Evolutionary conservation across 2,329 filamentous ascomycete species (phyloP).

Genomic region (Talaromyces sp.): DNA sequence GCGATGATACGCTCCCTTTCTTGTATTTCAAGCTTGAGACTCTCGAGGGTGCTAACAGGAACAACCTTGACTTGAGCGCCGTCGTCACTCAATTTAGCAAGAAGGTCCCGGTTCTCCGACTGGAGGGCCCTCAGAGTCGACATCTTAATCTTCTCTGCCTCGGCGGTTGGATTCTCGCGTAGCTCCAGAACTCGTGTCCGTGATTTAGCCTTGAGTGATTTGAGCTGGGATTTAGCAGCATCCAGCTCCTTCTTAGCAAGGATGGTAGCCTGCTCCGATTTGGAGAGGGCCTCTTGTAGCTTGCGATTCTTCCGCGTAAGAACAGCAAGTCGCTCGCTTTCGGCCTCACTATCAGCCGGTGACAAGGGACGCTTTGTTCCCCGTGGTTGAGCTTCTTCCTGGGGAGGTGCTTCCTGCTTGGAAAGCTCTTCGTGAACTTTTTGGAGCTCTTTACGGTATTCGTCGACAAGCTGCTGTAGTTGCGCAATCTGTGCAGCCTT

Average conservation of each 20-base stretch:
- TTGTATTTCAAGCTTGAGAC: slow-evolving; percentile 73
- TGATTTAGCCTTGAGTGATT: slow-evolving; percentile 65
- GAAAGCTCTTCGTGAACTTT: slow-evolving; percentile 74
- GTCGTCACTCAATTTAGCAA: slow-evolving; percentile 67
- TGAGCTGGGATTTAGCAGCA: slow-evolving; percentile 73
- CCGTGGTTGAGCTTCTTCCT: slow-evolving; percentile 44
- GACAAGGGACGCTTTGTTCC: slow-evolving; percentile 68
- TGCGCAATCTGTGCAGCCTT: slow-evolving; percentile 75
- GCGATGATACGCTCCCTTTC: slow-evolving; percentile 71
- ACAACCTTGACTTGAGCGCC: slow-evolving; percentile 62
- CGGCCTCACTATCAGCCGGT: slow-evolving; percentile 55
- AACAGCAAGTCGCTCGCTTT: slow-evolving; percentile 75
- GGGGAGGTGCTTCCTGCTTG: slow-evolving; percentile 58
- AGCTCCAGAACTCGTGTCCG: slow-evolving; percentile 83
- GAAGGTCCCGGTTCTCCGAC: slow-evolving; percentile 80
- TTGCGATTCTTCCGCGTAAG: slow-evolving; percentile 85
- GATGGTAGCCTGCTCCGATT: slow-evolving; percentile 69
- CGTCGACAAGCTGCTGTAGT: slow-evolving; percentile 81
- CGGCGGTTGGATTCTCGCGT: slow-evolving; percentile 87
- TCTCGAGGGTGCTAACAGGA: slow-evolving; percentile 74
- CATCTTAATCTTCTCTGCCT: slow-evolving; percentile 81
- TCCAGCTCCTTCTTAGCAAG: slow-evolving; percentile 76
- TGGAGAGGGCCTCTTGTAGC: slow-evolving; percentile 75
- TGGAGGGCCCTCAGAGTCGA: slow-evolving; percentile 75
- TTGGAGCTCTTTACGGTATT: slow-evolving; percentile 81